Conservation (phyloP, 2,329 filamentous ascomycete genomes). For the Cladorrhinum sp. region DNA sequence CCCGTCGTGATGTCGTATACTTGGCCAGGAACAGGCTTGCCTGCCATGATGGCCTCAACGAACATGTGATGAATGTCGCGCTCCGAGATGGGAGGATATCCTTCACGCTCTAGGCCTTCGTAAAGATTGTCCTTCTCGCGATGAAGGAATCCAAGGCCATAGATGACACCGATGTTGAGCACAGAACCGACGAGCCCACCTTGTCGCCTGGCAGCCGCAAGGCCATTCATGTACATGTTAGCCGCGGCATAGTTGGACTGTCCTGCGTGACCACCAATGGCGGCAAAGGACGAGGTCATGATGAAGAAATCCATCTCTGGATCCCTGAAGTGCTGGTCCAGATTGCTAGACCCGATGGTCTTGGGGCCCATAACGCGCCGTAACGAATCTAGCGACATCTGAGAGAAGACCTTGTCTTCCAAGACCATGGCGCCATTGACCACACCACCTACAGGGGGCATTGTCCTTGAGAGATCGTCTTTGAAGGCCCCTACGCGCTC, state of each 20-base stretch:
- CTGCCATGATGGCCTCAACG: slow-evolving; percentile 47
- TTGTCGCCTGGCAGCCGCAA: slow-evolving; percentile 36
- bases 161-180: slow-evolving; percentile 46
- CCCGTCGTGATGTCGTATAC: slow-evolving; percentile 40
- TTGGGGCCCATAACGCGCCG: slow-evolving; percentile 41
- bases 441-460: slow-evolving; percentile 38
- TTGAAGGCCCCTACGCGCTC: slow-evolving; percentile 32
- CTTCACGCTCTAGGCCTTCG: slow-evolving; percentile 40
- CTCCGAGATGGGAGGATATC: slow-evolving; percentile 49
- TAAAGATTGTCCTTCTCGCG: slow-evolving; percentile 41
- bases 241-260: slow-evolving; percentile 45
- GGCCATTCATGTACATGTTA: slow-evolving; percentile 47
- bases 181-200: slow-evolving; percentile 38
- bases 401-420: slow-evolving; percentile 41
- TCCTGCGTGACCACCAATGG: slow-evolving; percentile 42
- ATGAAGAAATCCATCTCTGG: slow-evolving; percentile 43
- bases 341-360: slow-evolving; percentile 38
- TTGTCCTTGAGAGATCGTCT: slow-evolving; percentile 15
- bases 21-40: slow-evolving; percentile 30
- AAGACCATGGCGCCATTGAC: slow-evolving; percentile 47
- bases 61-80: slow-evolving; percentile 51
- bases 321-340: slow-evolving; percentile 36
- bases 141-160: slow-evolving; percentile 43
- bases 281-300: slow-evolving; percentile 46
- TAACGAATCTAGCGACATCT: slow-evolving; percentile 39